phyloP scores from a whole-genome alignment of 2,329 filamentous ascomycete species.

The Colletotrichum horii region DNA sequence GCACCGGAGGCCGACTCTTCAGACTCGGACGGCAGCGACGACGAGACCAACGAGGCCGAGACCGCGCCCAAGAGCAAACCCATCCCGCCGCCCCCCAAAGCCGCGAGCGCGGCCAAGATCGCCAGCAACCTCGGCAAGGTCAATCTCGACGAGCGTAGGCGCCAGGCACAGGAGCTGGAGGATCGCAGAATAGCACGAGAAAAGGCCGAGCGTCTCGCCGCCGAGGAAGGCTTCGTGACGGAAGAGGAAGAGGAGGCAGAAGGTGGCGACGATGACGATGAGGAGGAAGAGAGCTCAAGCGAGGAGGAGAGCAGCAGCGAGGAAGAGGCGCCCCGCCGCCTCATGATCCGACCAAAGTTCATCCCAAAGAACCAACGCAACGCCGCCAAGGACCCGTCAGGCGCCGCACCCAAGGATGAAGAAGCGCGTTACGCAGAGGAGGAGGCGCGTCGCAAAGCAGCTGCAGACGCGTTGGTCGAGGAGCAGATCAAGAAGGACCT shows the following conservation, averaged over 20 bases:
- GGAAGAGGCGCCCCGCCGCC: constrained; percentile 58
- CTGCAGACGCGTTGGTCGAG: constrained; percentile 81
- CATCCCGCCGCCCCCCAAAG: constrained; percentile 62
- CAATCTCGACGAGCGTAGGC: constrained; percentile 53
- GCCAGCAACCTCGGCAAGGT: constrained; percentile 58
- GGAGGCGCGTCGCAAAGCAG: constrained; percentile 69
- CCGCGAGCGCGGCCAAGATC: constrained; percentile 61
- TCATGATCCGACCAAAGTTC: constrained; percentile 70
- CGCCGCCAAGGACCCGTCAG: constrained; percentile 29
- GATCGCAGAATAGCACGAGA: constrained; percentile 51
- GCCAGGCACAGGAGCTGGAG: constrained; percentile 52
- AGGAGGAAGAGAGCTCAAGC: constrained; percentile 32
- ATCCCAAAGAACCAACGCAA: constrained; percentile 63
- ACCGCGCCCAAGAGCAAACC: constrained; percentile 29
- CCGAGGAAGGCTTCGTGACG: constrained; percentile 69
- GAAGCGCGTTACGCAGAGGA: constrained; percentile 53
- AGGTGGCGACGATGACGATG: constrained; percentile 42
- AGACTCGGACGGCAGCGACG: constrained; percentile 54
- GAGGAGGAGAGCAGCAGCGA: constrained; percentile 57
- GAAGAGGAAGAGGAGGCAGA: constrained; percentile 54
- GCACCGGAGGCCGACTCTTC: constrained; percentile 57
- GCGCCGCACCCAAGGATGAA: constrained; percentile 34
- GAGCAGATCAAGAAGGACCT: constrained; percentile 86
- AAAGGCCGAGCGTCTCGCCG: constrained; percentile 55
- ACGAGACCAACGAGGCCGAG: constrained; percentile 30